These are phyloP conservation scores for Escovopsis sp. DNA, from an alignment of 2,329 filamentous ascomycete species.

Conservation along the genomic window DNA sequence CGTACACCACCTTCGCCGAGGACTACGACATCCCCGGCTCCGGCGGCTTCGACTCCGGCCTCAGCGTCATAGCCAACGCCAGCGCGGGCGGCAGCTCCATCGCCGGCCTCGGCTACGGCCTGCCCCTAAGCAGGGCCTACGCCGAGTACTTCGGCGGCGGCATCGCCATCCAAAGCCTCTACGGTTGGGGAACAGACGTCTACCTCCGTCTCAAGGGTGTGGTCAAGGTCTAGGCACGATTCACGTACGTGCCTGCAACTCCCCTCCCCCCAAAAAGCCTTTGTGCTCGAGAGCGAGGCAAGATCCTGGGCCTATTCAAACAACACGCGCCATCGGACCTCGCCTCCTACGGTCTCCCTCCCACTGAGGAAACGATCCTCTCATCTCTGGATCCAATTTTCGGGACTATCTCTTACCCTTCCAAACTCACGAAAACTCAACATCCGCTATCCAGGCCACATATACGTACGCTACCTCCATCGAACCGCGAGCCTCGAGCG, in stretches of 20 bases:
- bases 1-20: constrained; percentile 84
- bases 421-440: neutral
- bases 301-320: neutral
- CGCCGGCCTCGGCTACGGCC: constrained; percentile 80
- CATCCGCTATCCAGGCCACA: too few species aligned
- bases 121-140: constrained; percentile 82
- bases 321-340: too few species aligned
- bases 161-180: constrained; percentile 86
- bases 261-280: too few species aligned
- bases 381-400: too few species aligned
- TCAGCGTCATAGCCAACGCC: constrained; percentile 60
- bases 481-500: too few species aligned
- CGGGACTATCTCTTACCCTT: neutral
- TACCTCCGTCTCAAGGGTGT: constrained; percentile 51
- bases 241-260: too few species aligned
- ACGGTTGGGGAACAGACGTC: constrained; percentile 74
- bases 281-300: too few species aligned
- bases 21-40: constrained; percentile 28
- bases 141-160: constrained; percentile 97
- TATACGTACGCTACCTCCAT: too few species aligned
- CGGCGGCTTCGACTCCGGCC: constrained; percentile 33
- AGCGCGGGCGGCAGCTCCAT: constrained; percentile 68
- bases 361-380: too few species aligned
- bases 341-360: too few species aligned
- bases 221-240: constrained; percentile 32